phyloP scores from a whole-genome alignment of 1,284 basidiomycete genomes.

The Tilletia setariae region DNA sequence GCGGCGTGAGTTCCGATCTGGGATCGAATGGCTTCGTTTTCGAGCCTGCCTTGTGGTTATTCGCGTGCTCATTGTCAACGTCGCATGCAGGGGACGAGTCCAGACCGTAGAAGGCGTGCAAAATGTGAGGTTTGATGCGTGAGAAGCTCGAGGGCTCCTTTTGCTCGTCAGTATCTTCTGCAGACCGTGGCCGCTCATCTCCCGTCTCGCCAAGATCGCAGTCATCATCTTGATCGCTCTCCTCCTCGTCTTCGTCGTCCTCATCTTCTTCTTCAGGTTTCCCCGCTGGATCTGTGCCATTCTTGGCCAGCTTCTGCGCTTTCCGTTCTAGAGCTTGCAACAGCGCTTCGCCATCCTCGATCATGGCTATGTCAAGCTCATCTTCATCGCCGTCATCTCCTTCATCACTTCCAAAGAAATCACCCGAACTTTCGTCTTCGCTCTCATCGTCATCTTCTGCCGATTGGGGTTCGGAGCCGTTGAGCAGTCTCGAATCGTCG shows the following conservation, averaged over 20 bases:
- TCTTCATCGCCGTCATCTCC: background rate
- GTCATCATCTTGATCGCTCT: background rate
- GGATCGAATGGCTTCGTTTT: background rate
- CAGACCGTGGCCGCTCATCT: constrained; percentile 9
- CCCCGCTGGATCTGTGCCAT: background rate
- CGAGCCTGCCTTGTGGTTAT: background rate
- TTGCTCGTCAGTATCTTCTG: constrained; percentile 10
- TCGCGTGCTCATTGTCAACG: background rate
- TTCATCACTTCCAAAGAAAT: background rate
- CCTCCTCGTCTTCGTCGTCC: constrained; percentile 7
- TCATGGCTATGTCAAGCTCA: background rate
- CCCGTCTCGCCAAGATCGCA: constrained; percentile 16
- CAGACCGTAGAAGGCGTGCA: constrained; percentile 40
- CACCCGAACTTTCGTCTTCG: background rate
- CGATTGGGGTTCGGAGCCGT: background rate
- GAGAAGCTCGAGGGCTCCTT: constrained; percentile 48
- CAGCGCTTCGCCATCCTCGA: background rate
- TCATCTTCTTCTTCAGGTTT: constrained; percentile 5
- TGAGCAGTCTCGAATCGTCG: background rate
- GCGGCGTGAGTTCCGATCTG: constrained; percentile 15
- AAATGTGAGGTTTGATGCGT: constrained; percentile 33
- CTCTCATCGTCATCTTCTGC: background rate
- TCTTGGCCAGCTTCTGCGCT: background rate
- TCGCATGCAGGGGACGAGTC: constrained; percentile 15
- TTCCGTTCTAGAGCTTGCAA: background rate